Evolutionary conservation across 371 early-diverging fungal genomes (phyloP).

Genomic region (Sporodiniella umbellata): DNA sequence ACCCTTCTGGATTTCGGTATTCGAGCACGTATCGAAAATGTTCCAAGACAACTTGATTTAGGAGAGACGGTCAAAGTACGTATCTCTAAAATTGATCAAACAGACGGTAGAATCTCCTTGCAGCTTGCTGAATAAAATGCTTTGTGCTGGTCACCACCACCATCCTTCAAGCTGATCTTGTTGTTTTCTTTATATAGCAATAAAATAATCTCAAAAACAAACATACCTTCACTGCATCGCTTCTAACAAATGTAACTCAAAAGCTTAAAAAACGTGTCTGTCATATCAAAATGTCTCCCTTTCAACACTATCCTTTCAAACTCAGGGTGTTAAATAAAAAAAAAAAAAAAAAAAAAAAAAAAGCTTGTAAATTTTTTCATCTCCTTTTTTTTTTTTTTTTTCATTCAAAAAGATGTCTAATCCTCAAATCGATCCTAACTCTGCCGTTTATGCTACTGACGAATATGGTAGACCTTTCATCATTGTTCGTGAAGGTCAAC

Average conservation of each 20-base stretch:
- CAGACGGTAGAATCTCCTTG: constrained; percentile 20
- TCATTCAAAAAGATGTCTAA: constrained; percentile 4
- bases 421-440: constrained; percentile 35
- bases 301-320: not conserved
- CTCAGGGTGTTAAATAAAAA: not conserved
- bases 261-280: too few species aligned
- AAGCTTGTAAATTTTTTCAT: not conserved
- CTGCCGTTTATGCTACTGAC: constrained; percentile 72
- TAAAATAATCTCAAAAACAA: too few species aligned
- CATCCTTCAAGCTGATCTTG: too few species aligned
- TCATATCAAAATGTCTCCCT: too few species aligned
- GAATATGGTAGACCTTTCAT: constrained; percentile 97
- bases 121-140: constrained; percentile 9
- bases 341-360: not conserved
- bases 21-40: constrained; percentile 25
- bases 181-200: too few species aligned
- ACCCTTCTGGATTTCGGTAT: constrained; percentile 39
- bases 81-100: constrained; percentile 17
- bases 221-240: too few species aligned
- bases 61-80: constrained; percentile 35
- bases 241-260: too few species aligned
- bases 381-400: not conserved
- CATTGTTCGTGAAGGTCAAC: constrained; percentile 93
- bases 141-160: too few species aligned
- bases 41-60: constrained; percentile 16